phyloP scores from a whole-genome alignment of 2,329 filamentous ascomycete genomes.

The Alternaria ethzedia region DNA sequence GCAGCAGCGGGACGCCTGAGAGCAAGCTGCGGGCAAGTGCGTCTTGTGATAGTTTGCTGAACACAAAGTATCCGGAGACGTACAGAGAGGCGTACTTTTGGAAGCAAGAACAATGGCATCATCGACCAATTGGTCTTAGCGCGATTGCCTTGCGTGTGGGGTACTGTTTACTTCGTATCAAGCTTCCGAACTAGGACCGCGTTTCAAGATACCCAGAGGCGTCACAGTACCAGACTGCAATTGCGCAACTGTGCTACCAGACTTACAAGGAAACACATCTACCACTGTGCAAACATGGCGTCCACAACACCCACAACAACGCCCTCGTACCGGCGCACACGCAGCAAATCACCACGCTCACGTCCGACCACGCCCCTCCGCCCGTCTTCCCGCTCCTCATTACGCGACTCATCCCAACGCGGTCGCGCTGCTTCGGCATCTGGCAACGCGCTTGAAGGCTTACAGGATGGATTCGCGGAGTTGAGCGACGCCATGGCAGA shows the following conservation, averaged over 20 bases:
- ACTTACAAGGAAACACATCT: not conserved
- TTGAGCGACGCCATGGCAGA: constrained; percentile 93
- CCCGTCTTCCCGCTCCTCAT: constrained; percentile 85
- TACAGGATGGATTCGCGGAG: constrained; percentile 92
- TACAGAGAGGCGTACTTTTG: constrained; percentile 1
- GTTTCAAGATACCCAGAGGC: not conserved
- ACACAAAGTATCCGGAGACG: not conserved
- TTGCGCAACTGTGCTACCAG: not conserved
- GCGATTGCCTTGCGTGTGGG: constrained; percentile 10
- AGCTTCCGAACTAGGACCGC: constrained; percentile 1
- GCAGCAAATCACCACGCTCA: constrained; percentile 65
- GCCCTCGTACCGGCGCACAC: constrained; percentile 54
- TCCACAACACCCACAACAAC: constrained; percentile 34
- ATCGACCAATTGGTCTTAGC: constrained; percentile 12
- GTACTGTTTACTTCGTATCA: constrained; percentile 4
- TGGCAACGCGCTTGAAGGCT: constrained; percentile 74
- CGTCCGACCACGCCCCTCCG: constrained; percentile 91
- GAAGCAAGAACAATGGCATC: constrained; percentile 9
- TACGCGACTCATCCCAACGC: constrained; percentile 63
- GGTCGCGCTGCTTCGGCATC: constrained; percentile 56
- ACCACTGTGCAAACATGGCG: constrained; percentile 15
- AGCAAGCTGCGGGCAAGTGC: not conserved
- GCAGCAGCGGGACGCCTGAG: not conserved
- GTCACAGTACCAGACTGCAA: not conserved
- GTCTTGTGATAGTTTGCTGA: not conserved